These are phyloP conservation scores for Triglochin maritima DNA, from an alignment of 106 monocot species.

Conservation along the genomic window DNA sequence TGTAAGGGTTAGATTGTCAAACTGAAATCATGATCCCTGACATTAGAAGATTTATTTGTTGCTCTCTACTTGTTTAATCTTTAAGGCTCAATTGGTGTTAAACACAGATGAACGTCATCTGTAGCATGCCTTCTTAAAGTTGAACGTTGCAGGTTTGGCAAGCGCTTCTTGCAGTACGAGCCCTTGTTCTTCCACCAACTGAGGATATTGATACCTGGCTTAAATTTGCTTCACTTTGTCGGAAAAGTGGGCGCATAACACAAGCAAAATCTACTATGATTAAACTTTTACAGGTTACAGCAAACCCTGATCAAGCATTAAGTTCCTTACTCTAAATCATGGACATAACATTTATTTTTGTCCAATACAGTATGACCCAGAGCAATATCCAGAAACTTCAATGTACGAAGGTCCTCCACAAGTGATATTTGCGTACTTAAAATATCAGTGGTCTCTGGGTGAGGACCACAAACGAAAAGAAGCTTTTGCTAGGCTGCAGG, in stretches of 20 bases:
- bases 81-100: too few relatives aligned
- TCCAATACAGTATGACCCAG: conserved; percentile 72
- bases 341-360: not conserved
- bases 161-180: conserved; percentile 84
- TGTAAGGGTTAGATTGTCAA: too few relatives aligned
- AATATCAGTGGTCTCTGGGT: conserved; percentile 93
- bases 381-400: conserved; percentile 39
- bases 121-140: not conserved
- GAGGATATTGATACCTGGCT: conserved; percentile 98
- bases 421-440: conserved; percentile 76
- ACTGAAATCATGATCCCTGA: too few relatives aligned
- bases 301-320: not conserved
- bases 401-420: conserved; percentile 62
- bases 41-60: too few relatives aligned
- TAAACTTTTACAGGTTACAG: conserved; percentile 72
- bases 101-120: not conserved
- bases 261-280: conserved; percentile 92
- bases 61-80: too few relatives aligned
- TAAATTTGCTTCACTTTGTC: conserved; percentile 96
- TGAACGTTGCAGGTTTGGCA: conserved; percentile 75
- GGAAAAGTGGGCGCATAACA: conserved; percentile 84
- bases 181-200: conserved; percentile 84
- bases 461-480: conserved; percentile 81
- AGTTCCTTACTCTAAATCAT: not conserved
- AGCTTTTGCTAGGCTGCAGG: conserved; percentile 72